Evolutionary conservation across 306 rosid species (phyloP).

Genomic region (Cicer chorassanicum): DNA sequence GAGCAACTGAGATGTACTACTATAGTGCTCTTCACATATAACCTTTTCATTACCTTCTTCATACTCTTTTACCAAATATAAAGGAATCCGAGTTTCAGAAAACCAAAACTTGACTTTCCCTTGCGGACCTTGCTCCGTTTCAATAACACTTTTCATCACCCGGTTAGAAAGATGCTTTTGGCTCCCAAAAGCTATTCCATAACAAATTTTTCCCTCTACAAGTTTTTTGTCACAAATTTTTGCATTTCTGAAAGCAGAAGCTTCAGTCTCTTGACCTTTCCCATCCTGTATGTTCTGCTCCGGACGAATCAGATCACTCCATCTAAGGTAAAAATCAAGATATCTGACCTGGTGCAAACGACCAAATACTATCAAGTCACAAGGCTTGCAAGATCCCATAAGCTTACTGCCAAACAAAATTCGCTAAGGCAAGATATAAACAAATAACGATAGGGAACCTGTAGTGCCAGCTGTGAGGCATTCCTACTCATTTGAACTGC

Average conservation of each 20-base stretch:
- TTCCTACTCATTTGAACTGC: constrained; percentile 88
- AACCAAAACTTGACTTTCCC: constrained; percentile 85
- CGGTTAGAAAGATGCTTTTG: constrained; percentile 98
- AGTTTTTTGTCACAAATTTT: constrained; percentile 66
- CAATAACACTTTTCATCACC: constrained; percentile 80
- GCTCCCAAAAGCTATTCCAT: constrained; percentile 81
- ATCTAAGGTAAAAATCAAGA: constrained; percentile 82
- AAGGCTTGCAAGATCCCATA: constrained; percentile 41
- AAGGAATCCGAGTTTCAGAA: constrained; percentile 78
- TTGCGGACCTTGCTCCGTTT: constrained; percentile 61
- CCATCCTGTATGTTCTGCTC: constrained; percentile 82
- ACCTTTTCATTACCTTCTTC: constrained; percentile 60
- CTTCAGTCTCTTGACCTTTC: constrained; percentile 85
- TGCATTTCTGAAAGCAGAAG: constrained; percentile 94
- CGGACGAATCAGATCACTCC: constrained; percentile 94
- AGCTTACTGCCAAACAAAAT: constrained; percentile 33
- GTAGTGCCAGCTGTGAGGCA: constrained; percentile 89
- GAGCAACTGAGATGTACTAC: constrained; percentile 51
- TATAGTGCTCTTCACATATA: constrained; percentile 54
- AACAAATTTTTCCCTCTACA: constrained; percentile 59
- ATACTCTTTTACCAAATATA: constrained; percentile 83
- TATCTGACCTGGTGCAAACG: constrained; percentile 80
- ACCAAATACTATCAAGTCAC: constrained; percentile 38
- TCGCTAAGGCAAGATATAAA: constrained; percentile 27
- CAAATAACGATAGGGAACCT: constrained; percentile 58